Evolutionary conservation across 2,329 filamentous ascomycete genomes (phyloP).

Genomic region (Curvularia eragrostidis): DNA sequence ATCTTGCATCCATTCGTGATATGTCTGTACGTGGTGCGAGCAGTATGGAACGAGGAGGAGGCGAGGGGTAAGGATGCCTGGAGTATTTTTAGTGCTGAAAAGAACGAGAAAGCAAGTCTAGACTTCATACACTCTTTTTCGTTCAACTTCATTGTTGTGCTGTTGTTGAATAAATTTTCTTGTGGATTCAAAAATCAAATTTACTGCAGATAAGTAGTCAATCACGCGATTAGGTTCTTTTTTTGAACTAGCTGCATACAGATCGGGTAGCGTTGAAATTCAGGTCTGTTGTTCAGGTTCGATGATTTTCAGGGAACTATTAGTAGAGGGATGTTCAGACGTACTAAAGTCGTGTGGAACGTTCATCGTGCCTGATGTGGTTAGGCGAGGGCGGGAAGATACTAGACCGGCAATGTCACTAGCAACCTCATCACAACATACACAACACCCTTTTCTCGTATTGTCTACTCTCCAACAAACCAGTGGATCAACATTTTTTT

Average conservation of each 20-base stretch:
- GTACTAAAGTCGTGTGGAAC: background rate
- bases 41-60: conserved; percentile 86
- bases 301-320: background rate
- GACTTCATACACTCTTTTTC: conserved; percentile 45
- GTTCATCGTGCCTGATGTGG: background rate
- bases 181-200: background rate
- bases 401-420: background rate
- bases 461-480: background rate
- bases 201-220: background rate
- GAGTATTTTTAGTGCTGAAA: background rate
- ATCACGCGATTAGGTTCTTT: background rate
- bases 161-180: conserved; percentile 7
- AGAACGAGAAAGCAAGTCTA: background rate
- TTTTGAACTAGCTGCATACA: background rate
- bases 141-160: conserved; percentile 51
- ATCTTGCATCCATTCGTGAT: conserved; percentile 93
- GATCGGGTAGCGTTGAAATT: background rate
- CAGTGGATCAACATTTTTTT: background rate
- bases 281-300: background rate
- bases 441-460: background rate
- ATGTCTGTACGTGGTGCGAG: conserved; percentile 77
- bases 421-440: conserved; percentile 2
- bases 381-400: conserved; percentile 6
- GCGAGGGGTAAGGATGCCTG: conserved; percentile 70
- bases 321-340: background rate